Percentiles rank a stretch among this genome's conserved stretches.
Conservation (phyloP, 1,139 yeast species). For the Hemisphaericaspora xylofermentans region DNA sequence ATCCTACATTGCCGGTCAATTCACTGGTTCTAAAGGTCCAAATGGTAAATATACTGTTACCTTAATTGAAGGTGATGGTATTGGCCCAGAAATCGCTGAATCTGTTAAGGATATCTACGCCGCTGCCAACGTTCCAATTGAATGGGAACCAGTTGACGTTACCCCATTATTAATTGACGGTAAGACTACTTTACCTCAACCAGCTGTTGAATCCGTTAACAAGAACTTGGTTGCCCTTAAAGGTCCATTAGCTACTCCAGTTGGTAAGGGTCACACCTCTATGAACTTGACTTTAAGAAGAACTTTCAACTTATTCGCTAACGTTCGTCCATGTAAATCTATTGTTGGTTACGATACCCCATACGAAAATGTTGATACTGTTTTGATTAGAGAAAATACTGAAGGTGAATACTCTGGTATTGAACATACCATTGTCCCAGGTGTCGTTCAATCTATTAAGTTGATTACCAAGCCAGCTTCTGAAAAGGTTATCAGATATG, state of each 20-base stretch:
- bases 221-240: slow-evolving; percentile 91
- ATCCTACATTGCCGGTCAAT: slow-evolving; percentile 50
- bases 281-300: slow-evolving; percentile 96
- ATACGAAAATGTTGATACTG: slow-evolving; percentile 91
- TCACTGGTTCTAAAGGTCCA: slow-evolving; percentile 46
- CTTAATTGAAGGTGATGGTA: slow-evolving; percentile 98
- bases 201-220: slow-evolving; percentile 90
- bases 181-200: slow-evolving; percentile 89
- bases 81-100: slow-evolving; percentile 91
- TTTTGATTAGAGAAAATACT: slow-evolving; percentile 96
- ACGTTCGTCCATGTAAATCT: slow-evolving; percentile 95
- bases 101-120: slow-evolving; percentile 88
- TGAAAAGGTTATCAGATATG: slow-evolving; percentile 93
- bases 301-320: slow-evolving; percentile 93
- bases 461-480: slow-evolving; percentile 95
- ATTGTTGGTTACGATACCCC: slow-evolving; percentile 94
- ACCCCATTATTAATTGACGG: slow-evolving; percentile 92
- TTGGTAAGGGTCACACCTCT: slow-evolving; percentile 98
- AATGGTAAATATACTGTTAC: slow-evolving; percentile 87
- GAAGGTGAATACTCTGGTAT: slow-evolving; percentile 99
- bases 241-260: slow-evolving; percentile 98
- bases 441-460: slow-evolving; percentile 97
- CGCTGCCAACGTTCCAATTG: slow-evolving; percentile 93
- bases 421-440: slow-evolving; percentile 97
- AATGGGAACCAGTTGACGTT: slow-evolving; percentile 96